Evolutionary conservation across 129 eudicot species (phyloP).

Genomic region (Ambrosia trifida): DNA sequence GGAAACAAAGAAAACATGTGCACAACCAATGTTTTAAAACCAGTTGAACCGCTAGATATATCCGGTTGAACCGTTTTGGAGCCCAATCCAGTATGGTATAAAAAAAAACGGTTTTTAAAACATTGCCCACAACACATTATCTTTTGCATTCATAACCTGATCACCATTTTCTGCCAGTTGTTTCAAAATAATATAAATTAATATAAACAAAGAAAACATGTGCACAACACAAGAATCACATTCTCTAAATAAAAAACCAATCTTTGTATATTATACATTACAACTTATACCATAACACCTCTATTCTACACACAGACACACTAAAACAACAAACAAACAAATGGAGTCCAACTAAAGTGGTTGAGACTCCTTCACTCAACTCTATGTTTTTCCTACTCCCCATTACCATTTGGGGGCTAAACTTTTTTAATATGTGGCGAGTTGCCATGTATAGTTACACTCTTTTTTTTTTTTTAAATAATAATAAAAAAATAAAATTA

Average conservation of each 20-base stretch:
- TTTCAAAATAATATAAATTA: too few relatives aligned
- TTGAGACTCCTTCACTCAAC: conserved; percentile 57
- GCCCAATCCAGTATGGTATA: too few relatives aligned
- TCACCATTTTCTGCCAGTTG: too few relatives aligned
- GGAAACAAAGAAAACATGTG: conserved; percentile 22
- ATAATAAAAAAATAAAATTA: conserved; percentile 33
- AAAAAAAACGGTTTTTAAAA: too few relatives aligned
- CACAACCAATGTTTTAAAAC: conserved; percentile 20
- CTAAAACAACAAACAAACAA: conserved; percentile 34
- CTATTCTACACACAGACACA: conserved; percentile 39
- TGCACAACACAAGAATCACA: conserved; percentile 60
- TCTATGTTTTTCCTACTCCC: conserved; percentile 42
- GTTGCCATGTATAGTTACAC: conserved; percentile 68
- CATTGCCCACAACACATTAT: too few relatives aligned
- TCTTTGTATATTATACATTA: conserved; percentile 55
- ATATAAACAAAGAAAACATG: conserved; percentile 10
- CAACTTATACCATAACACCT: conserved; percentile 40
- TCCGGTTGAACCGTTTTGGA: too few relatives aligned
- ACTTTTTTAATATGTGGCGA: conserved; percentile 43
- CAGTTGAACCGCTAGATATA: too few relatives aligned
- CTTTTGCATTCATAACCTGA: too few relatives aligned
- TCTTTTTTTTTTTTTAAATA: conserved; percentile 4
- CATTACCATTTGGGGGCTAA: conserved; percentile 44
- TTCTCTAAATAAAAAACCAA: conserved; percentile 35
- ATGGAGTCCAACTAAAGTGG: conserved; percentile 54